Conservation (phyloP, 2,329 filamentous ascomycete species). For the Monosporascus sp. region DNA sequence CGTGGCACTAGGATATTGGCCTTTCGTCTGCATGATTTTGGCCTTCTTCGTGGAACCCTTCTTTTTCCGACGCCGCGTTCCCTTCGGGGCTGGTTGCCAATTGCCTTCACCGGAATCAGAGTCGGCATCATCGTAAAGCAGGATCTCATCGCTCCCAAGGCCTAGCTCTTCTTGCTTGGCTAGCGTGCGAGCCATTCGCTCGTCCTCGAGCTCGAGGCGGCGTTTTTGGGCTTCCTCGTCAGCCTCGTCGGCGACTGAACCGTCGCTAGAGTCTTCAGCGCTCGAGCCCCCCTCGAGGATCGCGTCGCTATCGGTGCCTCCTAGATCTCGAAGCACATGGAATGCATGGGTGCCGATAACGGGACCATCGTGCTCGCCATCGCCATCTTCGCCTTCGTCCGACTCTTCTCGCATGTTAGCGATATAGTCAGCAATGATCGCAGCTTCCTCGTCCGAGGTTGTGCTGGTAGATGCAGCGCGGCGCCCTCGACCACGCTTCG, state of each 20-base stretch:
- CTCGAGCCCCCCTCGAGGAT: constrained; percentile 19
- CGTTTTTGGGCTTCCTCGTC: constrained; percentile 27
- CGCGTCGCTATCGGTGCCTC: constrained; percentile 37
- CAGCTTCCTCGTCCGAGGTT: constrained; percentile 42
- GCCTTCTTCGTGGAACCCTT: constrained; percentile 20
- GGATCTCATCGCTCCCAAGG: constrained; percentile 50
- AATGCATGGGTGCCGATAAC: constrained; percentile 21
- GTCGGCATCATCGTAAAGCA: constrained; percentile 49
- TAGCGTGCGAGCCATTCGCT: constrained; percentile 55
- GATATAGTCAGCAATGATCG: constrained; percentile 64
- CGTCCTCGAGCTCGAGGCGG: constrained; percentile 44
- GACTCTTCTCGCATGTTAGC: constrained; percentile 52
- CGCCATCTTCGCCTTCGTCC: constrained; percentile 18
- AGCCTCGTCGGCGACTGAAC: constrained; percentile 30
- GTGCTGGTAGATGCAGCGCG: constrained; percentile 1
- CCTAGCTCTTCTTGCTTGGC: constrained; percentile 61
- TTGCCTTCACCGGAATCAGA: constrained; percentile 26
- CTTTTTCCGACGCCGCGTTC: constrained; percentile 20
- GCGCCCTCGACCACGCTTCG: constrained; percentile 8
- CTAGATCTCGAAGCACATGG: constrained; percentile 34
- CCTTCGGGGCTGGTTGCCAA: constrained; percentile 20
- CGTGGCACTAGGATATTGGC: constrained; percentile 34
- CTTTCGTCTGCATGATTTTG: constrained; percentile 21
- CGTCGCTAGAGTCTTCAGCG: constrained; percentile 18
- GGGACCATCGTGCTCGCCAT: constrained; percentile 15